Evolutionary conservation across 208 protist species (phyloP).

Genomic region (Tritrichomonas musculus): DNA sequence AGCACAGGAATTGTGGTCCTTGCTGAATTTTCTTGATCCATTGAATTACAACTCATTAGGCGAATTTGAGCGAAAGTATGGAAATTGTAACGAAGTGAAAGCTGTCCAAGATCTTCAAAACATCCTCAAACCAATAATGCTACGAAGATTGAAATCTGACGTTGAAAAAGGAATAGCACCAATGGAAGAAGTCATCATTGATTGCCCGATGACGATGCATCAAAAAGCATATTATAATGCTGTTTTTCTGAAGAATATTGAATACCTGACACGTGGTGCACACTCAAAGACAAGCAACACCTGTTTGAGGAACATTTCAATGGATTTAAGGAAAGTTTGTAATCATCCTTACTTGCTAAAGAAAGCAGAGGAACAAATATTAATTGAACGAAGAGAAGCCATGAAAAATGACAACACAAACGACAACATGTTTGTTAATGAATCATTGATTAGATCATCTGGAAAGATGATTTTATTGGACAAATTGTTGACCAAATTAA

Average conservation of each 20-base stretch:
- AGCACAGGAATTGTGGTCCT: neutral
- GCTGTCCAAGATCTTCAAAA: neutral
- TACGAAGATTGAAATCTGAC: slow-evolving; percentile 44
- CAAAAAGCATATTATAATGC: neutral
- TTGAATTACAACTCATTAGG: neutral
- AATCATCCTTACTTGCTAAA: slow-evolving; percentile 74
- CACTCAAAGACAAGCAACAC: neutral
- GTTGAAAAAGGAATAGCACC: slow-evolving; percentile 40
- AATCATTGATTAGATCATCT: slow-evolving; percentile 42
- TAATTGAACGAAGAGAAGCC: neutral
- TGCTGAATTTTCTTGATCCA: neutral
- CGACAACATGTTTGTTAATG: neutral
- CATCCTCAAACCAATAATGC: slow-evolving; percentile 43
- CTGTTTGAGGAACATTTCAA: neutral
- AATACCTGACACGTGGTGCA: neutral
- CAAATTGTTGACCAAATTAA: slow-evolving; percentile 68
- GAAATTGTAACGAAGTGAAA: neutral
- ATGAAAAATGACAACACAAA: neutral
- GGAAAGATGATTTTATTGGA: slow-evolving; percentile 78
- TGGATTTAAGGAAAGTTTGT: slow-evolving; percentile 73
- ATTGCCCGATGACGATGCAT: neutral
- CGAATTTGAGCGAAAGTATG: neutral
- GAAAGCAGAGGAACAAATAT: slow-evolving; percentile 34
- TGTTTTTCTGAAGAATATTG: neutral
- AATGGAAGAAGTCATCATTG: slow-evolving; percentile 37